Evolutionary conservation across 805 yeast species (phyloP), one percentile per base, ranked within the genome.

Genomic region (Candida hungchunana): DNA sequence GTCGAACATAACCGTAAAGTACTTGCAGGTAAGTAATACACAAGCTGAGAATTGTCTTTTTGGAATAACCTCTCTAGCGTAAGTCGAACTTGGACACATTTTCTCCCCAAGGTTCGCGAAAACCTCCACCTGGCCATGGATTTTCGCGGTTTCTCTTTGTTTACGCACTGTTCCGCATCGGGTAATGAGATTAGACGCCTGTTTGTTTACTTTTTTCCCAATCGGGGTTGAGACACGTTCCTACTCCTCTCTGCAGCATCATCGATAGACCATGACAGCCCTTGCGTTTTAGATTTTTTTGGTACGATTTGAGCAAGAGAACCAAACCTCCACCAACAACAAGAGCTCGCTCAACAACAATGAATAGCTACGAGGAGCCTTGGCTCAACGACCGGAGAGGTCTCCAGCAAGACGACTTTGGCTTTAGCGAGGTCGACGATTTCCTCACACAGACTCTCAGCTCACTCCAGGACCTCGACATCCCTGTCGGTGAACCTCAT

Each of bases 401-500:
- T 10, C 12, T 13, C 9, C 28, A 23, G n/a, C 21, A 32, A 9
- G 42, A 36, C 11, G 48, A 44, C 31, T 40, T 40, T 23, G 46
- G 46, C 7, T 50, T 48, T 37, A 41, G 34, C 10, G 46, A 48
- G 18, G 50, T 48, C 12, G 82, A 75, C 52, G 71, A 68, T 43
- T 56, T 76, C 41, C 63, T 82, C 39, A 73, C 74, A 26, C 78
- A 76, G 43, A 70, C 82, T 3, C 58, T 80, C 26, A 61, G 68
- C 11, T 69, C 71, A 0, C 56, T 77, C 18, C 79, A 75, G 51
- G 87, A 79, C 36, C 64, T 82, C 40, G 84, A 74, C 47, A 81
- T 82, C 29, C 81, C 85, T 7, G 47, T 62, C 19, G 62, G 56
- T 32, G 45, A 50, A 34, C 47, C 44, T 4, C 37, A n/a, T 11